Evolutionary conservation across 176 grass and related monocot species (phyloP).

Genomic region (Bromus sterilis): DNA sequence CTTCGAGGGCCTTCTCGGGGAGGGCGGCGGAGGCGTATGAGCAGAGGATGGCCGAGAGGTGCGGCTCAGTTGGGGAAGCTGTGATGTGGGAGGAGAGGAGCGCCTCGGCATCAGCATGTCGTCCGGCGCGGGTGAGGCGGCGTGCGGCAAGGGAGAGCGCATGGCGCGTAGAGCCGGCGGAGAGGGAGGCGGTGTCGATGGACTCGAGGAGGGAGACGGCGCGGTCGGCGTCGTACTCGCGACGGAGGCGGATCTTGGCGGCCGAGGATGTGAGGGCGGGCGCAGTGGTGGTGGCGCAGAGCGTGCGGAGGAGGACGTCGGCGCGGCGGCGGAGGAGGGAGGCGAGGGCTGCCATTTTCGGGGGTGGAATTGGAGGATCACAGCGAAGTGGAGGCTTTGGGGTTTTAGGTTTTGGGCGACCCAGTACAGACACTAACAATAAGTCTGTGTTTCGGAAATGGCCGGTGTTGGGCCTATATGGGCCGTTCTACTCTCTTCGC

Average conservation of each 20-base stretch:
- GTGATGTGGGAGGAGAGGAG: constrained; percentile 46
- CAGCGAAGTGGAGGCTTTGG: constrained; percentile 4
- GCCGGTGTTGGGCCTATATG: neutral
- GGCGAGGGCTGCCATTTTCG: constrained; percentile 33
- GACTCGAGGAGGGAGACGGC: constrained; percentile 46
- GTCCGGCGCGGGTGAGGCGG: constrained; percentile 45
- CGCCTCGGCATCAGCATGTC: constrained; percentile 31
- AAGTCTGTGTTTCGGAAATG: neutral
- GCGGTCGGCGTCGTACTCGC: constrained; percentile 51
- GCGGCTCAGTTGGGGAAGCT: constrained; percentile 35
- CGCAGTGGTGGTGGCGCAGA: constrained; percentile 1
- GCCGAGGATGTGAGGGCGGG: neutral
- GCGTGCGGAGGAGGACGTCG: constrained; percentile 9
- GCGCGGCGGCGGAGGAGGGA: constrained; percentile 24
- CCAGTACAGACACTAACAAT: neutral
- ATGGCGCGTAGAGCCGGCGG: constrained; percentile 38
- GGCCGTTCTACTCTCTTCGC: neutral
- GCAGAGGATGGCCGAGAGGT: constrained; percentile 54
- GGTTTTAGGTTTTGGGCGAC: constrained; percentile 33
- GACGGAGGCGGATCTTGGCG: constrained; percentile 35
- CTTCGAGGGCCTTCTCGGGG: constrained; percentile 39
- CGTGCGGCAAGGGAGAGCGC: constrained; percentile 46
- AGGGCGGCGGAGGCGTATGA: constrained; percentile 53
- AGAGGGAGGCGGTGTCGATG: constrained; percentile 33
- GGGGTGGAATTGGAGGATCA: neutral